Conservation (phyloP, 2,329 filamentous ascomycete genomes). For the Alternaria postmessia region DNA sequence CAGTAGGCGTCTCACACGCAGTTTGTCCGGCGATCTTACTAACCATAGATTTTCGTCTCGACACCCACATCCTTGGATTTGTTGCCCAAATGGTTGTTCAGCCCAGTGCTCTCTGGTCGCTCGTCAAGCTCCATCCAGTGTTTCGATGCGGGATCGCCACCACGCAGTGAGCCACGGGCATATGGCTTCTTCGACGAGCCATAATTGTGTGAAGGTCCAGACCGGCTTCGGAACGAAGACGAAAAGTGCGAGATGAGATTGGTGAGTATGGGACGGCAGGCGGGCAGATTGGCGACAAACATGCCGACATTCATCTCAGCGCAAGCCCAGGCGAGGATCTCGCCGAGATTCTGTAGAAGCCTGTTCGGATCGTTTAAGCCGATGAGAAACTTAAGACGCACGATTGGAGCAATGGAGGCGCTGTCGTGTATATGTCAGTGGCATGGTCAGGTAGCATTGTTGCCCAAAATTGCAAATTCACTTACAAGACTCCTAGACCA, state of each 20-base stretch:
- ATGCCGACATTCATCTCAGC: constrained; percentile 19
- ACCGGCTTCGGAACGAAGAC: constrained; percentile 3
- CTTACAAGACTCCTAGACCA: constrained; percentile 13
- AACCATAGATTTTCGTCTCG: constrained; percentile 11
- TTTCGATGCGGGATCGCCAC: neutral
- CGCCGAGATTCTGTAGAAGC: constrained; percentile 8
- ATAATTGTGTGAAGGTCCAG: neutral
- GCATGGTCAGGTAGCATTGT: neutral
- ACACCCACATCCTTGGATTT: neutral
- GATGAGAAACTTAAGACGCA: constrained; percentile 13
- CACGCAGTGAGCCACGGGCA: neutral
- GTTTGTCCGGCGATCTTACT: too few species aligned
- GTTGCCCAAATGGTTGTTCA: neutral
- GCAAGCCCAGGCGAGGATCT: constrained; percentile 13
- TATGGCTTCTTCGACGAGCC: constrained; percentile 4
- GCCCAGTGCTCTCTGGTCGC: neutral
- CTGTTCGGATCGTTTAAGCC: constrained; percentile 9
- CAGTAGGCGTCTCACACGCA: too few species aligned
- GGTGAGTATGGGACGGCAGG: constrained; percentile 15
- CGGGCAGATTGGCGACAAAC: constrained; percentile 15
- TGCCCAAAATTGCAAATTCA: neutral
- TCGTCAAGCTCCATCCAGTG: constrained; percentile 14
- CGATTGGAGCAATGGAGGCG: constrained; percentile 15
- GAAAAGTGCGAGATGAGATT: constrained; percentile 9
- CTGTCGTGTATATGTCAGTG: neutral